Conservation (phyloP, 345 rosid species). For the Erucastrum elatum region DNA sequence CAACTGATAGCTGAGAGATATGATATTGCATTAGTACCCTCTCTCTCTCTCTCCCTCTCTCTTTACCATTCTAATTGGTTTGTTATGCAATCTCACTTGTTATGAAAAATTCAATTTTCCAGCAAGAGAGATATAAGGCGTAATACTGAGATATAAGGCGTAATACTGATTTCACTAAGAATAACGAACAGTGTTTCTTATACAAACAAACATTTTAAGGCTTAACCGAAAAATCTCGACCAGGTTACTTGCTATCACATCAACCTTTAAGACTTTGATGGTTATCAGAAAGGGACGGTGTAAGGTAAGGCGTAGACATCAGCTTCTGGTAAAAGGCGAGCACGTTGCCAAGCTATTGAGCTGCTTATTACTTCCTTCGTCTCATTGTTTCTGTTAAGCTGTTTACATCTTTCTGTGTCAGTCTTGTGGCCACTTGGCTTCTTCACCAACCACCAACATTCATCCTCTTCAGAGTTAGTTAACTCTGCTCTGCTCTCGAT, state of each 20-base stretch:
- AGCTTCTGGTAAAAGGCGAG: conserved; percentile 46
- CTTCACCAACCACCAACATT: conserved; percentile 46
- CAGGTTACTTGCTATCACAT: conserved; percentile 12
- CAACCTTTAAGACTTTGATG: background rate
- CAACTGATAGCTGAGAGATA: background rate
- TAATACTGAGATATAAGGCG: background rate
- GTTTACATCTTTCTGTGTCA: conserved; percentile 24
- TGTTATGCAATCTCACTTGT: background rate
- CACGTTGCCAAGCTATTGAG: conserved; percentile 43
- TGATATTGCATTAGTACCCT: background rate
- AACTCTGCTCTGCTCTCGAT: conserved; percentile 16
- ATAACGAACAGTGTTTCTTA: conserved; percentile 26
- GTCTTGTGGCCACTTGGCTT: conserved; percentile 24
- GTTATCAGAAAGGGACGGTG: conserved; percentile 57
- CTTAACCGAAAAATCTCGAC: conserved; percentile 25
- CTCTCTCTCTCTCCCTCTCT: background rate
- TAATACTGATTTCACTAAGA: conserved; percentile 6
- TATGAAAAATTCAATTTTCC: background rate
- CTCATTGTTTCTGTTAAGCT: conserved; percentile 24
- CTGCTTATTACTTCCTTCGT: conserved; percentile 7
- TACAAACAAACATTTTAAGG: conserved; percentile 1
- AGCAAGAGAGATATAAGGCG: background rate
- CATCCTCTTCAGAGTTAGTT: conserved; percentile 43
- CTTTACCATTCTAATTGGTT: background rate
- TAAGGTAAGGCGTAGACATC: conserved; percentile 66